phyloP scores from a whole-genome alignment of 2,329 filamentous ascomycete species.

The Colletotrichum cuscutae region DNA sequence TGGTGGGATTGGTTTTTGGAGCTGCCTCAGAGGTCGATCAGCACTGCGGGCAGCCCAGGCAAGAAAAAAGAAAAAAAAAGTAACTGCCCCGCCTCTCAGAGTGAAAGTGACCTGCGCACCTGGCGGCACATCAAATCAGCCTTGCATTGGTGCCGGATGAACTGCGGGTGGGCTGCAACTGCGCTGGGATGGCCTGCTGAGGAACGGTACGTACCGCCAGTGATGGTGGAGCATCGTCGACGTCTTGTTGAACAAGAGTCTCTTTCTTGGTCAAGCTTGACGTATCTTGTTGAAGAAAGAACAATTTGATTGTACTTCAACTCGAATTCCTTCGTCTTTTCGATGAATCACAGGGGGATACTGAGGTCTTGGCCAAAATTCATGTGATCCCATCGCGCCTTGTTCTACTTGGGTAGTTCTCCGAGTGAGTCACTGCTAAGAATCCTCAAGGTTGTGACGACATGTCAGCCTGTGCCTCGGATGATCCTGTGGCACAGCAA shows the following conservation, averaged over 20 bases:
- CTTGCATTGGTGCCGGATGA: conserved; percentile 21
- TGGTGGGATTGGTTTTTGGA: conserved; percentile 18
- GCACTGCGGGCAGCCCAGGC: not conserved
- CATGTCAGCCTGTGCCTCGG: not conserved
- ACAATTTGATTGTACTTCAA: not conserved
- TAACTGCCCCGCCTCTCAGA: conserved; percentile 22
- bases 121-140: conserved; percentile 11
- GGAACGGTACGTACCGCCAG: not conserved
- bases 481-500: not conserved
- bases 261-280: not conserved
- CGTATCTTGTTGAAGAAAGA: not conserved
- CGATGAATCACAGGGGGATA: fast-evolving
- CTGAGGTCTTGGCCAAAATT: not conserved
- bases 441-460: not conserved
- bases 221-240: not conserved
- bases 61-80: conserved; percentile 3
- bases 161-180: not conserved
- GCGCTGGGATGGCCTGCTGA: not conserved
- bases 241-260: not conserved
- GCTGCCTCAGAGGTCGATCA: conserved; percentile 15
- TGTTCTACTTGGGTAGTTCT: not conserved
- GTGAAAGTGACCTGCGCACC: not conserved
- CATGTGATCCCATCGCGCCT: too few species aligned
- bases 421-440: not conserved
- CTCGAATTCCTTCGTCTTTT: not conserved